phyloP scores from a whole-genome alignment of 1,284 basidiomycete species.

The Trichosporon faecale region DNA sequence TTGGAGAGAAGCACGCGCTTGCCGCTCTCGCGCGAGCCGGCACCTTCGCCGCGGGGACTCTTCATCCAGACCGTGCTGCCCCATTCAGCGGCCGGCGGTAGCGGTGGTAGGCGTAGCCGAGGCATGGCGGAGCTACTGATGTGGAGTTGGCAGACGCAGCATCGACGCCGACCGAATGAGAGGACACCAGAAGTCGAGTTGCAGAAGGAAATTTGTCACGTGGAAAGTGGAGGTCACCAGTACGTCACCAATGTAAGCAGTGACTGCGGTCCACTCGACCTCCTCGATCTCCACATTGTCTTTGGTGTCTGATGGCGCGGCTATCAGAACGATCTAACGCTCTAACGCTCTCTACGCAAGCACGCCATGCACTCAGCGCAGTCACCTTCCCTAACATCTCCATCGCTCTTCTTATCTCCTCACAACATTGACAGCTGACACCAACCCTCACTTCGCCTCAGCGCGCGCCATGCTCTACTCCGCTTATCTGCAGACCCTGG shows the following conservation, averaged over 20 bases:
- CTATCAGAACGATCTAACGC: not conserved
- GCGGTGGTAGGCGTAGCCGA: constrained; percentile 35
- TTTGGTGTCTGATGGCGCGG: not conserved
- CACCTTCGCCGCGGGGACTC: not conserved
- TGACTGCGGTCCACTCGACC: not conserved
- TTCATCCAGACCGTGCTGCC: constrained; percentile 3
- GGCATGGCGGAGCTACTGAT: constrained; percentile 21
- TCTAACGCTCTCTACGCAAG: not conserved
- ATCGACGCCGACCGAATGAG: not conserved
- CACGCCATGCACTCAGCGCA: not conserved
- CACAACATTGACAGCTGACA: not conserved
- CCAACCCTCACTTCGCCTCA: not conserved
- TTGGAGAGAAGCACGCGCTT: constrained; percentile 33
- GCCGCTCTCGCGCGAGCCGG: constrained; percentile 9
- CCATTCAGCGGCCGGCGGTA: constrained; percentile 31
- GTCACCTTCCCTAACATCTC: not conserved
- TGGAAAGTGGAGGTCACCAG: constrained; percentile 5
- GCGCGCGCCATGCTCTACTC: not conserved
- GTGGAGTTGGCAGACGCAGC: not conserved
- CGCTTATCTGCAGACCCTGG: not conserved
- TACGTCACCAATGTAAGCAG: not conserved
- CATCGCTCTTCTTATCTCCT: not conserved
- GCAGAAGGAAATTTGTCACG: not conserved
- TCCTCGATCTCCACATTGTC: not conserved
- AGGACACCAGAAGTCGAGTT: not conserved